A percentile compares a stretch with the other conserved stretches of the same genome.
phyloP scores from a whole-genome alignment of 2,329 filamentous ascomycete genomes.

The Coniochaeta pulveracea region DNA sequence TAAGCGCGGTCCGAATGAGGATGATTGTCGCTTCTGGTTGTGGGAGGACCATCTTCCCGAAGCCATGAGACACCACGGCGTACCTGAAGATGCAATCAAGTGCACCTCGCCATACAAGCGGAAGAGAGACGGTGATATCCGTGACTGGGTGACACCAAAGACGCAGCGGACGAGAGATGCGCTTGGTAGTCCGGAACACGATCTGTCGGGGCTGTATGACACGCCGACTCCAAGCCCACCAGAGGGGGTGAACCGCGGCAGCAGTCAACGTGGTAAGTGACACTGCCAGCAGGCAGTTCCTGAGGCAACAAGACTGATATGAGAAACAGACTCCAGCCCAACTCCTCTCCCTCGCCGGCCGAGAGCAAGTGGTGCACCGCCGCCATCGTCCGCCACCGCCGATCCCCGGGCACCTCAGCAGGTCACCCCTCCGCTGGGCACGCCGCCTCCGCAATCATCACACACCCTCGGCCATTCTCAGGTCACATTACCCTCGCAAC shows the following conservation, averaged over 20 bases:
- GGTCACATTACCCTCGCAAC: no score
- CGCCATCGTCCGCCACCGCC: no score
- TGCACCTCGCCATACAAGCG: not conserved
- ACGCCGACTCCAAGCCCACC: no score
- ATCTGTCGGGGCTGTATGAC: constrained; percentile 1
- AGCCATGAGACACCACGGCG: not conserved
- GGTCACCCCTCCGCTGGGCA: no score
- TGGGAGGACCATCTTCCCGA: constrained; percentile 3
- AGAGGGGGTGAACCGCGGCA: not conserved
- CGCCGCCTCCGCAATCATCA: no score
- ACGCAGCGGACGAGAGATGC: not conserved
- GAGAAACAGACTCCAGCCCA: not conserved
- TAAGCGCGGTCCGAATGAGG: no score
- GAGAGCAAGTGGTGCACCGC: no score
- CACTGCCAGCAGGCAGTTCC: not conserved
- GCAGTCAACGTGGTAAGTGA: not conserved
- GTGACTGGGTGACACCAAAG: not conserved
- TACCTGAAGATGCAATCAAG: not conserved
- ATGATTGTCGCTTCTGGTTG: constrained; percentile 2
- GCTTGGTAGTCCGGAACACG: not conserved
- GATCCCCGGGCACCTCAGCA: no score
- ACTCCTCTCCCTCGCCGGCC: not conserved
- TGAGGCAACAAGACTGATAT: constrained; percentile 1
- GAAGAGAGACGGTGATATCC: constrained; percentile 1
- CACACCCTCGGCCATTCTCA: no score